Evolutionary conservation across 1,139 yeast species (phyloP), one percentile per base, ranked within the genome.

Genomic region (Debaryomyces coudertii): DNA sequence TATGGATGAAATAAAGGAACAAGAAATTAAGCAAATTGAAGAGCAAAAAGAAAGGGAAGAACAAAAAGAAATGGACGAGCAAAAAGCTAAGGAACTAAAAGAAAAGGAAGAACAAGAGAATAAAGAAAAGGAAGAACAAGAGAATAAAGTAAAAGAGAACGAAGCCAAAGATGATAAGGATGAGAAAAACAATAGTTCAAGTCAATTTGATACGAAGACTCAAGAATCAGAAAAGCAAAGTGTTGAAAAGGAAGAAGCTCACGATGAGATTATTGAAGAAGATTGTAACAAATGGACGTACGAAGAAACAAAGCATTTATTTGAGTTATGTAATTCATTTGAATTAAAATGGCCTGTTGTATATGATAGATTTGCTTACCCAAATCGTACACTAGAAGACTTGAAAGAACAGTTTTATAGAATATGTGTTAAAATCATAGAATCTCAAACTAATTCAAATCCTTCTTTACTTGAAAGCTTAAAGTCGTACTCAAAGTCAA

Each of bases 341-440:
- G 98, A 93, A 60, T 73, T 93, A 58, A 80, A 95, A 53, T 93
- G 99, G 98, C 80, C 86, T 8, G 84, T 90, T 1, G 81, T 93
- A 9, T 74, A 79, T 50, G 99, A 93, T 59, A 71, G 97, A 51
- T 92, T 83, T 62, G 78, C 63, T 47, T 64, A 63, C 24, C 60
- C 59, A 1, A 43, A 51, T 16, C 66, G 88, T 31, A 58, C 77
- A 0, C 56, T 87, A 36, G 99, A 92, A 57, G 97, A 90, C 53
- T 66, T 93, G 47, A 90, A 90, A 56, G 90, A 83, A 45, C 85
- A 92, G 41, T 90, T 88, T 62, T 95, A 92, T 60, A 56, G 71
- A 20, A 56, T 74, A 9, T 63, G 71, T 43, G 62, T 62, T 42
- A 83, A 54, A 65, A 66, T 69, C 7, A 60, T 72, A 34, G 60